Conservation (phyloP, 2,329 filamentous ascomycete species). For the Fusarium clavum region DNA sequence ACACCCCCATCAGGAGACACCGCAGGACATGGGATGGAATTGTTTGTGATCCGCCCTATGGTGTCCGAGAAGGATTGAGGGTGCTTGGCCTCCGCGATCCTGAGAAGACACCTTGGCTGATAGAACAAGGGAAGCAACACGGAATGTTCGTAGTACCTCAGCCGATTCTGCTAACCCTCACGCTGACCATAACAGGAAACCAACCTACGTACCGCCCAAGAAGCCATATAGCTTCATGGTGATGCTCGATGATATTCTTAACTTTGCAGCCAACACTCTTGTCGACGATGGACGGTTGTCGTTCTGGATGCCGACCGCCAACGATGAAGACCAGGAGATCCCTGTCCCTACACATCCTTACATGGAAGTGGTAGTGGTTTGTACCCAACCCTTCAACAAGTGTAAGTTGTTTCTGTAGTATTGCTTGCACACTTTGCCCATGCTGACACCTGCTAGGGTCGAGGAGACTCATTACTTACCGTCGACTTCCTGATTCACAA, state of each 20-base stretch:
- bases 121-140: constrained; percentile 76
- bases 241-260: constrained; percentile 89
- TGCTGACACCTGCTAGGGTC: constrained; percentile 71
- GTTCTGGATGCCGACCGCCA: constrained; percentile 98
- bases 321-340: constrained; percentile 81
- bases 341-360: constrained; percentile 80
- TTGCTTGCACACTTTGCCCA: not conserved
- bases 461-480: constrained; percentile 87
- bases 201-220: constrained; percentile 86
- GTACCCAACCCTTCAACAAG: constrained; percentile 89
- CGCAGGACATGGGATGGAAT: constrained; percentile 85
- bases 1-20: constrained; percentile 75
- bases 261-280: constrained; percentile 81
- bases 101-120: constrained; percentile 67
- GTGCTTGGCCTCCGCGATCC: constrained; percentile 84
- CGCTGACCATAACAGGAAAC: constrained; percentile 51
- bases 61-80: constrained; percentile 89
- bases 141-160: constrained; percentile 68
- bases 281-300: constrained; percentile 83
- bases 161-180: not conserved
- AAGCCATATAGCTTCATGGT: constrained; percentile 91
- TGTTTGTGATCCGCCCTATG: constrained; percentile 95
- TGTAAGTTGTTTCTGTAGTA: constrained; percentile 64
- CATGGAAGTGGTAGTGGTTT: constrained; percentile 79
- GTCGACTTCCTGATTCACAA: constrained; percentile 71